These are phyloP conservation scores for Magnolia changhungtana DNA, from an alignment of 164 flowering plant genomes.

Conservation along the genomic window DNA sequence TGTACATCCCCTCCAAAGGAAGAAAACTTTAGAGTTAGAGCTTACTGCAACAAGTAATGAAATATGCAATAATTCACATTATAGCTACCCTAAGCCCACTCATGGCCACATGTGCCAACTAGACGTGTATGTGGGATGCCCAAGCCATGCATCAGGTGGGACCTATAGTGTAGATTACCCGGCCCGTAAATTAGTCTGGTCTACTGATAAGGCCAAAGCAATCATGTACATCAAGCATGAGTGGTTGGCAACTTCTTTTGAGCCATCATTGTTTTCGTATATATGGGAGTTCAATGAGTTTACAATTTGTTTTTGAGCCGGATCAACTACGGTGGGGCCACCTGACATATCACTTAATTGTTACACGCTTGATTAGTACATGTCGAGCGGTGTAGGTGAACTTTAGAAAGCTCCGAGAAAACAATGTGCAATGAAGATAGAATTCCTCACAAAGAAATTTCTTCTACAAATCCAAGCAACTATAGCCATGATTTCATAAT, in stretches of 20 bases:
- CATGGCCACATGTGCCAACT: neutral
- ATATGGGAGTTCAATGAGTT: no score
- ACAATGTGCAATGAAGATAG: neutral
- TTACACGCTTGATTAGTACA: no score
- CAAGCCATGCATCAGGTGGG: neutral
- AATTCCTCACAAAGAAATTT: neutral
- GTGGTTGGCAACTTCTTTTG: no score
- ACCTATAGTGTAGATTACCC: neutral
- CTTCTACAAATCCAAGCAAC: neutral
- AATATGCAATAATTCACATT: neutral
- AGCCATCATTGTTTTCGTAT: no score
- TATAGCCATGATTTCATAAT: neutral
- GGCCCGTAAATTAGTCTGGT: neutral
- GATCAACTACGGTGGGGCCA: no score
- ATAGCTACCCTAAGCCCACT: neutral
- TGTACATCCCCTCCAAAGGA: conserved; percentile 25
- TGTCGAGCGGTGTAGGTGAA: no score
- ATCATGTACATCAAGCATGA: no score
- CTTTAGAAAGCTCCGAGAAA: no score
- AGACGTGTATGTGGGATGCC: neutral
- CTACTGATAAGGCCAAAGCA: no score
- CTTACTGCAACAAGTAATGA: neutral
- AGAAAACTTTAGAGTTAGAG: neutral
- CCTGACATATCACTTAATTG: no score
- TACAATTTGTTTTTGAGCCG: no score